These are phyloP conservation scores for Nakazawaea populi DNA, from an alignment of 805 yeast genomes.

Conservation along the genomic window DNA sequence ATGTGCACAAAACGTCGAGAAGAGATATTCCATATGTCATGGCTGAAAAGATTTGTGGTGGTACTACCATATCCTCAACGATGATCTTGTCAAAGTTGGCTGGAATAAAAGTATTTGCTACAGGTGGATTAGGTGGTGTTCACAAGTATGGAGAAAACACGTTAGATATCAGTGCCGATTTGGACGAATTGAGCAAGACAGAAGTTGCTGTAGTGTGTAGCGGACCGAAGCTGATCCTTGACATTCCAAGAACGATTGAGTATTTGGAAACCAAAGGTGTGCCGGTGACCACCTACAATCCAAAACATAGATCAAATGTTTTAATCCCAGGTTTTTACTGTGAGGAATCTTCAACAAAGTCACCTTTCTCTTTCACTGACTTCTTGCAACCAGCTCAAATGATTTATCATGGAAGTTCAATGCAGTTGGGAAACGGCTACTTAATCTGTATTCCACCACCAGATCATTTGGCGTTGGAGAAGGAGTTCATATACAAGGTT, in stretches of 20 bases:
- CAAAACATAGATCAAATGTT: conserved; percentile 25
- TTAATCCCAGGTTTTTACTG: conserved; percentile 80
- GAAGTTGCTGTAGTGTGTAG: conserved; percentile 89
- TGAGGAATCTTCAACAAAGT: conserved; percentile 63
- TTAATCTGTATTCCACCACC: conserved; percentile 86
- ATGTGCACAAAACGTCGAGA: conserved; percentile 62
- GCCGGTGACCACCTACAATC: conserved; percentile 57
- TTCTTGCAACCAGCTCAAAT: conserved; percentile 58
- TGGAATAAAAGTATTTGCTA: conserved; percentile 81
- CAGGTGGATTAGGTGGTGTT: conserved; percentile 93
- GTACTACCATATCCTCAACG: conserved; percentile 86
- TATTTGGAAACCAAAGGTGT: conserved; percentile 90
- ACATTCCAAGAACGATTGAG: conserved; percentile 76
- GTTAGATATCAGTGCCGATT: conserved; percentile 82
- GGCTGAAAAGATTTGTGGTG: conserved; percentile 64
- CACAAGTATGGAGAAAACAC: conserved; percentile 71
- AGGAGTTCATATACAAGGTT: conserved; percentile 43
- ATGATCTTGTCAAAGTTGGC: conserved; percentile 75
- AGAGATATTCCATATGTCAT: conserved; percentile 73
- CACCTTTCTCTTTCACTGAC: conserved; percentile 59
- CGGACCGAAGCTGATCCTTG: conserved; percentile 85
- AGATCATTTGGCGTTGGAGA: conserved; percentile 47
- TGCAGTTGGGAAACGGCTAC: conserved; percentile 60
- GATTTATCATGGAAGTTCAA: conserved; percentile 38
- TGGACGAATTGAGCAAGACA: conserved; percentile 77